Evolutionary conservation across 352 stramenopile genomes (phyloP).

Genomic region (Plasmopara halstedii): DNA sequence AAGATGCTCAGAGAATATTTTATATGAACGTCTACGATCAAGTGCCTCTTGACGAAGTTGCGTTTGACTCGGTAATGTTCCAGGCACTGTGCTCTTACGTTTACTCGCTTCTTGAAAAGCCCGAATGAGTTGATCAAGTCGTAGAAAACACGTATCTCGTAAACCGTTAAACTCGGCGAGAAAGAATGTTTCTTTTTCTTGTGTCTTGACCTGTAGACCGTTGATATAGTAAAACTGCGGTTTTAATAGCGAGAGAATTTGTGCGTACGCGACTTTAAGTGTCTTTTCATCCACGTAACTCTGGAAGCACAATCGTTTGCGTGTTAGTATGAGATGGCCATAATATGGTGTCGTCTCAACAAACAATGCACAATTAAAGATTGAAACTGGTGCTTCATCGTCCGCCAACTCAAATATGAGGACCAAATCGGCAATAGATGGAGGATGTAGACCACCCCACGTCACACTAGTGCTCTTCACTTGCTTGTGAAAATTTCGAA

Average conservation of each 20-base stretch:
- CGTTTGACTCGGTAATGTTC: constrained; percentile 24
- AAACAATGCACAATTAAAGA: constrained; percentile 78
- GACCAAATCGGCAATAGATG: constrained; percentile 21
- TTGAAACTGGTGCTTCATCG: constrained; percentile 40
- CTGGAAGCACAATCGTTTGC: constrained; percentile 59
- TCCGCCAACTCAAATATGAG: constrained; percentile 38
- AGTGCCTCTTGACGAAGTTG: constrained; percentile 45
- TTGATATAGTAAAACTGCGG: constrained; percentile 84
- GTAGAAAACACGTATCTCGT: constrained; percentile 61
- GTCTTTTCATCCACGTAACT: constrained; percentile 35
- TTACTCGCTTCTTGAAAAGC: constrained; percentile 50
- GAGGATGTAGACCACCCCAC: constrained; percentile 53
- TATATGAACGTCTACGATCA: constrained; percentile 52
- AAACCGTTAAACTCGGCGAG: constrained; percentile 75
- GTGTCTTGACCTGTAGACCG: constrained; percentile 64
- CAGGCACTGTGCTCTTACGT: constrained; percentile 9
- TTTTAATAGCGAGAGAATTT: constrained; percentile 63
- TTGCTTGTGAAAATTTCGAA: constrained; percentile 65
- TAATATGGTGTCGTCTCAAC: constrained; percentile 63
- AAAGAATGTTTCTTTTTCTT: constrained; percentile 57
- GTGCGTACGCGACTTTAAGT: constrained; percentile 53
- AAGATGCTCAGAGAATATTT: constrained; percentile 29
- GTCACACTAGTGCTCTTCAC: constrained; percentile 47
- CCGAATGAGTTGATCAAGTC: constrained; percentile 62
- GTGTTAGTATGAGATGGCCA: constrained; percentile 63